Percentiles rank a stretch among this genome's conserved stretches.
phyloP scores from a whole-genome alignment of 768 basidiomycete species.

The Lactifluus rugatus region DNA sequence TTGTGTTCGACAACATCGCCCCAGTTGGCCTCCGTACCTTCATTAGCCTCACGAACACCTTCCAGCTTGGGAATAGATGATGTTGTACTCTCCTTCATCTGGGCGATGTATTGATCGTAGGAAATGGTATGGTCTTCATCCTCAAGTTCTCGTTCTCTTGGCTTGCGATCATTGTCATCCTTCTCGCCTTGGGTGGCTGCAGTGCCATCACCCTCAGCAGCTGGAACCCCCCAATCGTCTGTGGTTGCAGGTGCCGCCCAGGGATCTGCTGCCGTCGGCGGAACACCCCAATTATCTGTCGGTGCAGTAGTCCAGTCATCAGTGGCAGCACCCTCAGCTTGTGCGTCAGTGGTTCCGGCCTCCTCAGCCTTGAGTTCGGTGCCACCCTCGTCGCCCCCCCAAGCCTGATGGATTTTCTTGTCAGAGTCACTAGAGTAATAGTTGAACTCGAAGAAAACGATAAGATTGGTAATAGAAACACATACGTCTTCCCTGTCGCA shows the following conservation, averaged over 20 bases:
- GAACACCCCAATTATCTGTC: constrained; percentile 29
- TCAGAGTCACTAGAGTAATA: constrained; percentile 65
- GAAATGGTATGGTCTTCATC: constrained; percentile 93
- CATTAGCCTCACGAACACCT: constrained; percentile 57
- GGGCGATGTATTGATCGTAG: constrained; percentile 85
- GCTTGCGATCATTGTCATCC: constrained; percentile 27
- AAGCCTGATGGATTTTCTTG: constrained; percentile 89
- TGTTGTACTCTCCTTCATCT: constrained; percentile 55
- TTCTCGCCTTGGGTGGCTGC: constrained; percentile 30
- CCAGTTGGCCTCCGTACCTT: constrained; percentile 64
- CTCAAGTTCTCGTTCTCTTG: constrained; percentile 55
- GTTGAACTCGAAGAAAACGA: not conserved
- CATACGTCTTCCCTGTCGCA: constrained; percentile 74
- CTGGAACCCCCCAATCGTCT: constrained; percentile 27
- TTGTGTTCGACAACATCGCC: constrained; percentile 58
- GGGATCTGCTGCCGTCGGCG: constrained; percentile 17
- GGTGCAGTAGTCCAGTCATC: constrained; percentile 32
- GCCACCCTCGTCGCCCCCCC: constrained; percentile 88
- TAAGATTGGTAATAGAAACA: constrained; percentile 15
- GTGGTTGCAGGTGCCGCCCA: constrained; percentile 30
- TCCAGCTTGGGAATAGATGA: constrained; percentile 69
- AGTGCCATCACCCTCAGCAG: constrained; percentile 24
- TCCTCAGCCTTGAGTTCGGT: constrained; percentile 76
- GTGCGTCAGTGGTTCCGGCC: constrained; percentile 63
- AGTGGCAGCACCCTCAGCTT: constrained; percentile 34